phyloP scores from a whole-genome alignment of 345 rosid genomes.

The Eutrema heterophyllum region DNA sequence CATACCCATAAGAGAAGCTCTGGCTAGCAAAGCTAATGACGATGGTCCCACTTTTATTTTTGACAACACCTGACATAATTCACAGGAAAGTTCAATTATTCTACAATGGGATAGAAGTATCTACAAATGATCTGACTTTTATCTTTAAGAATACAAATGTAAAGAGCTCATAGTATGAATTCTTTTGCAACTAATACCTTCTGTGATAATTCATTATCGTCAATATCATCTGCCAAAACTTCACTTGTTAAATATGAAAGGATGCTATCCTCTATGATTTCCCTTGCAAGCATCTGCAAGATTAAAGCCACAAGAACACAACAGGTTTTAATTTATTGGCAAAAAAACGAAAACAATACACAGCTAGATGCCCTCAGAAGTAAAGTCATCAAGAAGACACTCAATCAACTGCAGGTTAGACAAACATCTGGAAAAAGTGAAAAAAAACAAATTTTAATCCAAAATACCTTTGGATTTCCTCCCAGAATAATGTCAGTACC shows the following conservation, averaged over 20 bases:
- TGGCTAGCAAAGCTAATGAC: slow-evolving; percentile 77
- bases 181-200: slow-evolving; percentile 42
- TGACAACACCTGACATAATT: slow-evolving; percentile 52
- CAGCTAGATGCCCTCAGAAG: slow-evolving; percentile 10
- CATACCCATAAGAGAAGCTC: slow-evolving; percentile 79
- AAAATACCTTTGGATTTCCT: slow-evolving; percentile 85
- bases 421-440: background rate
- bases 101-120: slow-evolving; percentile 1
- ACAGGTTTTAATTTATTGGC: background rate
- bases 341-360: background rate
- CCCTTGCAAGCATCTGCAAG: slow-evolving; percentile 79
- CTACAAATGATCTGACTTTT: background rate
- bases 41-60: slow-evolving; percentile 77
- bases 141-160: background rate
- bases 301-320: slow-evolving; percentile 17
- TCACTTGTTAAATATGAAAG: slow-evolving; percentile 70
- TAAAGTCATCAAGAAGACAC: background rate
- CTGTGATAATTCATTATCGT: slow-evolving; percentile 38
- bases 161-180: background rate
- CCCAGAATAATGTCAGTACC: slow-evolving; percentile 96
- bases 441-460: background rate
- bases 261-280: slow-evolving; percentile 75
- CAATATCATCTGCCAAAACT: slow-evolving; percentile 42
- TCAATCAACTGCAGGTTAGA: slow-evolving; percentile 1
- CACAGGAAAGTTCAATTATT: background rate